Percentiles rank a stretch among this genome's conserved stretches.
Conservation (phyloP, 2,329 filamentous ascomycete genomes). For the Capronia coronata region DNA sequence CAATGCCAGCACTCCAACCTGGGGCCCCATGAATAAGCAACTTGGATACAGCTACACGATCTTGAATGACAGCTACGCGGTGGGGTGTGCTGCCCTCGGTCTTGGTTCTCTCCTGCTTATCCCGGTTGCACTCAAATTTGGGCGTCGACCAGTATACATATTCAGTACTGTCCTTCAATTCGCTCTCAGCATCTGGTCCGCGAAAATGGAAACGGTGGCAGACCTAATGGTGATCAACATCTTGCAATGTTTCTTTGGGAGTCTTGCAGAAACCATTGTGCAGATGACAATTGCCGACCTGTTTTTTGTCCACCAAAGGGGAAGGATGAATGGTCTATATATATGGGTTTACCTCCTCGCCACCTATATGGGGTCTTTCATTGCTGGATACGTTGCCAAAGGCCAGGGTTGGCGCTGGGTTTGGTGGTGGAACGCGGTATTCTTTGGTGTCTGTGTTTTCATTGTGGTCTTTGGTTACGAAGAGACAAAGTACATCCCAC, state of each 20-base stretch:
- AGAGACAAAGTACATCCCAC: constrained; percentile 34
- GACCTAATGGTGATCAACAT: constrained; percentile 44
- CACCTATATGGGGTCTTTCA: constrained; percentile 31
- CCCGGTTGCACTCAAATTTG: constrained; percentile 44
- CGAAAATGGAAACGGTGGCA: constrained; percentile 37
- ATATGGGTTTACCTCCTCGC: constrained; percentile 39
- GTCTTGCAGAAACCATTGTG: constrained; percentile 41
- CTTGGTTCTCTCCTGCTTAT: constrained; percentile 41
- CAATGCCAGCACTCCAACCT: constrained; percentile 39
- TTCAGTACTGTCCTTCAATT: constrained; percentile 38
- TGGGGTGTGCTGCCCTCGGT: constrained; percentile 39
- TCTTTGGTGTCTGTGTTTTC: constrained; percentile 37
- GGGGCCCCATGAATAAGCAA: constrained; percentile 40
- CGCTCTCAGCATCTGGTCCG: constrained; percentile 39
- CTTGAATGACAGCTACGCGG: constrained; percentile 44
- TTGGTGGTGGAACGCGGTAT: constrained; percentile 44
- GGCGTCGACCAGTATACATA: constrained; percentile 43
- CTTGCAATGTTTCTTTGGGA: constrained; percentile 41
- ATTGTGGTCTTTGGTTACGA: constrained; percentile 43
- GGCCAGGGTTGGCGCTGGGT: constrained; percentile 47
- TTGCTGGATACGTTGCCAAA: constrained; percentile 31
- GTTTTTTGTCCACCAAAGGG: constrained; percentile 46
- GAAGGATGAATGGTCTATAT: constrained; percentile 45
- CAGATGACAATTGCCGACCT: constrained; percentile 46
- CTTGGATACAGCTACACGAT: constrained; percentile 39